Conservation (phyloP, 2,329 filamentous ascomycete species). For the Phaeoacremonium minimum region DNA sequence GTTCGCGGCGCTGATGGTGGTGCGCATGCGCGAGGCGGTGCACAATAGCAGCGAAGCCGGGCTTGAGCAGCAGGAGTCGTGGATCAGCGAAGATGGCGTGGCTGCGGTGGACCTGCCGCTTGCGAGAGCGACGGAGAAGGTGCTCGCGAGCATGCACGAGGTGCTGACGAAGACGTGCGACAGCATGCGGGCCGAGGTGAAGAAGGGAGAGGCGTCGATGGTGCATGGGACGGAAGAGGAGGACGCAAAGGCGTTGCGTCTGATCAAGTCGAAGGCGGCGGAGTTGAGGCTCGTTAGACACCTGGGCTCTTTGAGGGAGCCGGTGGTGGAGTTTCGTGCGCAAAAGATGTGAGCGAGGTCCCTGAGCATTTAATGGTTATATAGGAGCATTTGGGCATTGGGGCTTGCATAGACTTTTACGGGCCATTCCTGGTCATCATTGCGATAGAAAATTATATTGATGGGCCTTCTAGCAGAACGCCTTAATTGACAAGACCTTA, state of each 20-base stretch:
- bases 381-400: not conserved
- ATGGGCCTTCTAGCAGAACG: too few relatives aligned
- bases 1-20: slow-evolving; percentile 90
- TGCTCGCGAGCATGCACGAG: slow-evolving; percentile 88
- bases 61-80: slow-evolving; percentile 55
- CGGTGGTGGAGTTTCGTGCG: slow-evolving; percentile 60
- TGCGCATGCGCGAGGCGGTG: slow-evolving; percentile 81
- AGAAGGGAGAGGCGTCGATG: slow-evolving; percentile 35
- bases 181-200: slow-evolving; percentile 52
- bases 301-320: slow-evolving; percentile 61
- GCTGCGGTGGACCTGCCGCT: slow-evolving; percentile 69
- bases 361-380: not conserved
- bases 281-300: slow-evolving; percentile 83
- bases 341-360: slow-evolving; percentile 39
- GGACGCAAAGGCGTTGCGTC: slow-evolving; percentile 54
- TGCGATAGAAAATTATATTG: too few relatives aligned
- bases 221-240: slow-evolving; percentile 37
- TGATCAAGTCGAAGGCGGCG: slow-evolving; percentile 76
- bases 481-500: too few relatives aligned
- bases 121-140: slow-evolving; percentile 78
- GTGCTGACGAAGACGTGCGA: slow-evolving; percentile 67
- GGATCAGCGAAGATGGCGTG: slow-evolving; percentile 74
- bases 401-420: not conserved
- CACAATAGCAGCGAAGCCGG: slow-evolving; percentile 26
- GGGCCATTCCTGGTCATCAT: too few relatives aligned